Percentiles rank a stretch among this genome's conserved stretches.
Evolutionary conservation across 768 basidiomycete species (phyloP).

Genomic region (Suillus alpinus): DNA sequence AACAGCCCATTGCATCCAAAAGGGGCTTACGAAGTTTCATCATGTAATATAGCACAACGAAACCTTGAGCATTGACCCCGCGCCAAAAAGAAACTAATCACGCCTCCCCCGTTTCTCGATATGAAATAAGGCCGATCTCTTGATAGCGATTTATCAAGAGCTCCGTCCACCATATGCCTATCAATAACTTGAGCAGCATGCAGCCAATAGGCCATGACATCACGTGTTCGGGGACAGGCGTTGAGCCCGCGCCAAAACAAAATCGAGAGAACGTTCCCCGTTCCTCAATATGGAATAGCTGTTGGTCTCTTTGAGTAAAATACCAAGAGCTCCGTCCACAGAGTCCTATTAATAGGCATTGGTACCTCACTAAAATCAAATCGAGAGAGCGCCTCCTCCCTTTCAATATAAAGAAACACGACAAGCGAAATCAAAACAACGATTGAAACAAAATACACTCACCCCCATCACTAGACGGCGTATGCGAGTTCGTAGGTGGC

Average conservation of each 20-base stretch:
- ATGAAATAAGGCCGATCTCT: background rate
- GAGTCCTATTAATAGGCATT: background rate
- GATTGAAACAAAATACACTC: conserved; percentile 11
- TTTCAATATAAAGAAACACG: background rate
- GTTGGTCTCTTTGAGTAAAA: background rate
- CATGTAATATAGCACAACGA: background rate
- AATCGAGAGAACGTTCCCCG: background rate
- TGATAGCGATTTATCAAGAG: background rate
- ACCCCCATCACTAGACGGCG: conserved; percentile 27
- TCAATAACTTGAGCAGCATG: background rate
- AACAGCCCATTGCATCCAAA: background rate
- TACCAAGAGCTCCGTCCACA: background rate
- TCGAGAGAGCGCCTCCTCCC: too few species aligned
- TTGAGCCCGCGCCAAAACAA: background rate
- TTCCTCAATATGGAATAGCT: background rate
- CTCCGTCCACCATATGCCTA: background rate
- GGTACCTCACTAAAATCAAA: too few species aligned
- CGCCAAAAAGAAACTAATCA: background rate
- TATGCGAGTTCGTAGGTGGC: conserved; percentile 22
- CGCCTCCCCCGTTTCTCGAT: background rate
- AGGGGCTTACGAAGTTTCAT: background rate
- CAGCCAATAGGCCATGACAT: background rate
- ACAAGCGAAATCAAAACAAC: background rate
- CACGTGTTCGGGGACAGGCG: background rate
- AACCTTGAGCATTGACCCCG: background rate